Evolutionary conservation across 768 basidiomycete genomes (phyloP).

Genomic region (Naganishia friedmannii): DNA sequence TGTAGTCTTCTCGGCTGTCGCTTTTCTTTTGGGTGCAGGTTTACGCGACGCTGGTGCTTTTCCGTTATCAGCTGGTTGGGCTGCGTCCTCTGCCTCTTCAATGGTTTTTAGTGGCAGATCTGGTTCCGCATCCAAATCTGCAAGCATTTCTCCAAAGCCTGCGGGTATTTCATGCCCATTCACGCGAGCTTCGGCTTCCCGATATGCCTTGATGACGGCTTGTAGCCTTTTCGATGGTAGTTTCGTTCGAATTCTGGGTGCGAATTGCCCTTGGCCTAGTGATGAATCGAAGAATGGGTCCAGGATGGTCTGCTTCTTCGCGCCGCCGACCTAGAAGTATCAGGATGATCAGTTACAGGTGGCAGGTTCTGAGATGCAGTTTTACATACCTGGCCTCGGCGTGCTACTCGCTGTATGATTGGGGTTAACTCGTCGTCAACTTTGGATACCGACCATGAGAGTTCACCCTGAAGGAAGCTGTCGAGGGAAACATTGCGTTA

Average conservation of each 20-base stretch:
- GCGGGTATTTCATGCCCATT: constrained; percentile 31
- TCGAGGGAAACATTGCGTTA: not conserved
- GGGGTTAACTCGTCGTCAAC: constrained; percentile 88
- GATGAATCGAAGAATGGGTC: constrained; percentile 71
- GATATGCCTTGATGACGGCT: constrained; percentile 49
- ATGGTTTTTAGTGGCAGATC: constrained; percentile 6
- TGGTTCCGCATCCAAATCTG: constrained; percentile 41
- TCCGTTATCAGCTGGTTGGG: not conserved
- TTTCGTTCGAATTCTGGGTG: constrained; percentile 73
- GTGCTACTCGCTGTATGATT: constrained; percentile 82
- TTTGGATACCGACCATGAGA: constrained; percentile 76
- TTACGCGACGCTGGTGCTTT: not conserved
- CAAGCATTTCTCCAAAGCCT: constrained; percentile 48
- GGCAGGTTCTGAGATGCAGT: not conserved
- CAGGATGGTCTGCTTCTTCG: constrained; percentile 75
- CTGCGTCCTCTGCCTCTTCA: not conserved
- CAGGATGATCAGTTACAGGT: not conserved
- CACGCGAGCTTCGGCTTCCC: constrained; percentile 47
- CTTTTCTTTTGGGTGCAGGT: constrained; percentile 2
- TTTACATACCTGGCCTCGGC: constrained; percentile 66
- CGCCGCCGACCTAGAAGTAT: constrained; percentile 57
- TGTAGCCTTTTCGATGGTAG: constrained; percentile 84
- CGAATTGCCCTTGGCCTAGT: constrained; percentile 66
- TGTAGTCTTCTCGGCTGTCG: not conserved
- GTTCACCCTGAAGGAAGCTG: constrained; percentile 72